Base-by-base conservation (phyloP, 1,284 basidiomycete genomes). In the Boletus smithii region DNA sequence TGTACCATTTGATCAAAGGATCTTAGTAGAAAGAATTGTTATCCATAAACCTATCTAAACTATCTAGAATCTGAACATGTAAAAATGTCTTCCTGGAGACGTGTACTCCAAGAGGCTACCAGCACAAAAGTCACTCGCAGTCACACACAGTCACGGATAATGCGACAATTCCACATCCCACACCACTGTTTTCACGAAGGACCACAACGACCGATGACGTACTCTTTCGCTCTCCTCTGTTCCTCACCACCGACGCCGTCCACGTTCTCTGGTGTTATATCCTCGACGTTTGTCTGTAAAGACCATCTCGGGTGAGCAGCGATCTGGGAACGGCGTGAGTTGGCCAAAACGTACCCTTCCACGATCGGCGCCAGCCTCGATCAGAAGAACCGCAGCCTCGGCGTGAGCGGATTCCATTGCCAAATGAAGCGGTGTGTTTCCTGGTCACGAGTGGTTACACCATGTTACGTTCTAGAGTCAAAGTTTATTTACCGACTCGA, bases 371-470 rank as follows among this genome's bases (percentile, higher is more conserved):
- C 94, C 94, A 35, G 91, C 93, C 65, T 95, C 90, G 50, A 97
- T 94, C 42, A 97, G 75, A 39, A 86, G 70, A 1, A 93, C 89
- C 6, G 93, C 94, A 6, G 84, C 88, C 65, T 91, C 86, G 22
- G 90, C 94, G 62, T 97, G 90, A 8, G 85, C 94, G 48, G 88
- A 93, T 63, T 97, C 94, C 81, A 97, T 85, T 6, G 94, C 93
- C 34, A 97, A 81, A 73, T 97, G 94, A n/a, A 97, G 73, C 1
- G 94, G 91, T 1, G 94, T 95, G 63, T 97, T 95, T 38, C 93
- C 93, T 88, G 23, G 26, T n/a, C 43, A 48, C 30, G 16, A 43
- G 13, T 4, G 8, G 31, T 50, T 14, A 50, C 16, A 18, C 16
- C 2, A 41, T 37, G 31, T 33, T n/a, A 31, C 34, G 17, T 17